Evolutionary conservation across 345 rosid genomes (phyloP).

Genomic region (Heritiera fomes): DNA sequence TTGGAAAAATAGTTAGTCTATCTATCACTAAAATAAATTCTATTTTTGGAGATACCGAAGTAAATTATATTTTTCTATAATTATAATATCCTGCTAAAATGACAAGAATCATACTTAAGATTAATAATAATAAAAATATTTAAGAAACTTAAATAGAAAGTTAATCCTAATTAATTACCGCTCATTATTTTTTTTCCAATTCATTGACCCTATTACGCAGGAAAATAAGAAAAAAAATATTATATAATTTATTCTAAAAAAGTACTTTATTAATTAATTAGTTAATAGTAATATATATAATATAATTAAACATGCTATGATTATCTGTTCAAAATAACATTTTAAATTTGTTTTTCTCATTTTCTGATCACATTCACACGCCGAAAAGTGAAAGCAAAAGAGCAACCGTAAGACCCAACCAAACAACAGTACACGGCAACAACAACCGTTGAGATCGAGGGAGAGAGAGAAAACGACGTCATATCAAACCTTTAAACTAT

Average conservation of each 20-base stretch:
- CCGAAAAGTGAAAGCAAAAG: slow-evolving; percentile 30
- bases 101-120: background rate
- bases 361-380: background rate
- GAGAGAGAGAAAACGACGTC: slow-evolving; percentile 55
- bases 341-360: background rate
- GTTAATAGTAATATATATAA: background rate
- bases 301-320: background rate
- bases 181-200: background rate
- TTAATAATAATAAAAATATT: no score
- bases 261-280: no score
- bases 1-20: no score
- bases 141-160: no score
- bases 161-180: background rate
- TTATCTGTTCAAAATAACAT: background rate
- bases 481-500: slow-evolving; percentile 42
- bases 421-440: slow-evolving; percentile 18
- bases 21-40: no score
- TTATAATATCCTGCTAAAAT: no score
- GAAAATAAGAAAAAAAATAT: background rate
- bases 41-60: no score
- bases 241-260: no score
- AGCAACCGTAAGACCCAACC: slow-evolving; percentile 24
- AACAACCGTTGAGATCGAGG: slow-evolving; percentile 32
- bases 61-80: no score
- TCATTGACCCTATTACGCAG: background rate